Percentiles rank a stretch among this genome's conserved stretches.
These are phyloP conservation scores for Tetracladium maxilliforme DNA, from an alignment of 2,329 filamentous ascomycete genomes.

Conservation along the genomic window DNA sequence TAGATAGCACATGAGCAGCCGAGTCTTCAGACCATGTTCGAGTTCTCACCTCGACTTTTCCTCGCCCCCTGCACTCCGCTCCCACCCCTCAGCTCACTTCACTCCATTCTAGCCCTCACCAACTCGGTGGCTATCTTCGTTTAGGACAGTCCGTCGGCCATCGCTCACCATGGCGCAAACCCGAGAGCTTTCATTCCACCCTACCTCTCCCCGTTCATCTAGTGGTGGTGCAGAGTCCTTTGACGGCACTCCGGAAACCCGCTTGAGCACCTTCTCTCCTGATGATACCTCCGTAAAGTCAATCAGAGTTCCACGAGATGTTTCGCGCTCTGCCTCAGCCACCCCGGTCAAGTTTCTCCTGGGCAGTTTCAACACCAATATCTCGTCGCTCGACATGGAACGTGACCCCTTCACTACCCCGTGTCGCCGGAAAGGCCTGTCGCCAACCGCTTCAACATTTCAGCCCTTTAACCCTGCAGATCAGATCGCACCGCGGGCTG, in stretches of 20 bases:
- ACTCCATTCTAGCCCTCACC: no score
- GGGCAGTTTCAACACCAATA: no score
- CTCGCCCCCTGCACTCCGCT: no score
- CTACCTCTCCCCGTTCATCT: conserved; percentile 35
- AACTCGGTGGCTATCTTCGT: no score
- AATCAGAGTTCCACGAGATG: conserved; percentile 13
- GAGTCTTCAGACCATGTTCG: no score
- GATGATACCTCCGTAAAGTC: conserved; percentile 34
- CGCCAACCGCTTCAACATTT: conserved; percentile 48
- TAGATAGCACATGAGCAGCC: no score
- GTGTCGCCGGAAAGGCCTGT: no score
- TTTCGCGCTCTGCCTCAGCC: conserved; percentile 16
- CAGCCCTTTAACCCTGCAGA: conserved; percentile 26
- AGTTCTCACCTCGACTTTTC: no score
- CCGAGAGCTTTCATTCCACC: conserved; percentile 24
- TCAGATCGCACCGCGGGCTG: no score
- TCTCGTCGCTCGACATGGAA: no score
- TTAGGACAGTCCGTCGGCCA: no score
- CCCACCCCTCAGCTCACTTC: no score
- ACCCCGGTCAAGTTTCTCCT: conserved; percentile 11
- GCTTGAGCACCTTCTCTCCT: conserved; percentile 48
- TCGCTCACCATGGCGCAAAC: conserved; percentile 22
- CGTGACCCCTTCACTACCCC: conserved; percentile 47
- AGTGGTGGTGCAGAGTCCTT: conserved; percentile 37
- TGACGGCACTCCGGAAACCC: conserved; percentile 50